Evolutionary conservation across 768 basidiomycete species (phyloP), one percentile per base, ranked within the genome.

Genomic region (Paxillus involutus): DNA sequence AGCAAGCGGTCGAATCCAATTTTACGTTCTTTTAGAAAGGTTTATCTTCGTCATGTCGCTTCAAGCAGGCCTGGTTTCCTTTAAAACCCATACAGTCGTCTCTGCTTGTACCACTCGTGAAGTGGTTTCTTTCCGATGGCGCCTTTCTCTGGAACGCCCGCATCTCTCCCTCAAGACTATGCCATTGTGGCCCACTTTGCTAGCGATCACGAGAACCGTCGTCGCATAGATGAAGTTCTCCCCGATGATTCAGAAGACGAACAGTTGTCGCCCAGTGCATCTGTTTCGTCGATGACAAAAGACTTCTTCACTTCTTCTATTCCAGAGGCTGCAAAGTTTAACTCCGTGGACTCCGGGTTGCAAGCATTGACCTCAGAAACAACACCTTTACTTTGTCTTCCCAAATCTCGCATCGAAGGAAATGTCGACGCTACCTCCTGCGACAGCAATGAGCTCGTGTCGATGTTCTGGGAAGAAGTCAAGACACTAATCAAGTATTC

Each of bases 101-200:
- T 36, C 14, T 21, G 8, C 9, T 21, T 19, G 33, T 5, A 21
- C 46, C 35, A 12, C 11, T 17, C 11, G 46, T 36, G 46, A 47
- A 47, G 17, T 47, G 7, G 19, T 47, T 21, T 47, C 35, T 35
- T 17, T 46, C 16, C 19, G 19, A 47, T 47, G 46, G 46, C 46
- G 4, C 46, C 36, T 47, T 29, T 47, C 46, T 47, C 46, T 47
- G 46, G 46, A 17, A 47, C 41, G 30, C 78, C 85, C 9, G 78
- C 79, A 2, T 85, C 84, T 6, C 69, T 84, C 19, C 82, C 82
- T 19, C 81, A 82, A 13, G 83, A 85, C 69, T 84, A 85, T 61
- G 82, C 79, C 13, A 70, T 83, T 33, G 69, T 84, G 9, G 81
- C 83, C 14, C 75, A 75, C 19, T 79, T 76, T 62, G 75, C 78